phyloP scores from a whole-genome alignment of 805 yeast genomes.

The Candida fluviatilis region DNA sequence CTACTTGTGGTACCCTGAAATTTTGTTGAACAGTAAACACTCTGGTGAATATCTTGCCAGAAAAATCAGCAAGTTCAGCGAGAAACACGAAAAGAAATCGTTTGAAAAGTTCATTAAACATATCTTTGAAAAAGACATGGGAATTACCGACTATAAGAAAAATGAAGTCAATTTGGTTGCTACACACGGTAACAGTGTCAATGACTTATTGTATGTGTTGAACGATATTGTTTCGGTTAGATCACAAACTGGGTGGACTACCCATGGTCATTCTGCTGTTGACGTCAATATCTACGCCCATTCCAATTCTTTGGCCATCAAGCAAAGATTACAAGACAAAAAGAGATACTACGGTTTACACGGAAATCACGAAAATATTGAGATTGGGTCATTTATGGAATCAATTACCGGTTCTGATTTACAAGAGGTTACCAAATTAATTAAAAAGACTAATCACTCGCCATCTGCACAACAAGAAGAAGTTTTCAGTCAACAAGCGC shows the following conservation, averaged over 20 bases:
- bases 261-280: slow-evolving; percentile 95
- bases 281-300: slow-evolving; percentile 90
- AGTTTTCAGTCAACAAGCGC: background rate
- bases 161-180: slow-evolving; percentile 41
- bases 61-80: slow-evolving; percentile 37
- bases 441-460: slow-evolving; percentile 48
- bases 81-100: slow-evolving; percentile 12
- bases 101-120: slow-evolving; percentile 44
- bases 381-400: slow-evolving; percentile 73
- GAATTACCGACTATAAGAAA: slow-evolving; percentile 52
- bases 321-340: slow-evolving; percentile 27
- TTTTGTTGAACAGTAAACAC: slow-evolving; percentile 61
- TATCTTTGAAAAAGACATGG: slow-evolving; percentile 61
- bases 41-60: slow-evolving; percentile 68
- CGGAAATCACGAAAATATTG: slow-evolving; percentile 86
- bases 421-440: slow-evolving; percentile 42
- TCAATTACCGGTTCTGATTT: slow-evolving; percentile 47
- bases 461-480: slow-evolving; percentile 17
- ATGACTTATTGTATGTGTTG: slow-evolving; percentile 45
- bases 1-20: slow-evolving; percentile 83
- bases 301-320: slow-evolving; percentile 51
- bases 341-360: slow-evolving; percentile 40
- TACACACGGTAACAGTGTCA: slow-evolving; percentile 21
- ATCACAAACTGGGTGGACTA: slow-evolving; percentile 93
- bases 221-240: slow-evolving; percentile 73